Conservation (phyloP, 768 basidiomycete genomes). For the Suillus paluster region DNA sequence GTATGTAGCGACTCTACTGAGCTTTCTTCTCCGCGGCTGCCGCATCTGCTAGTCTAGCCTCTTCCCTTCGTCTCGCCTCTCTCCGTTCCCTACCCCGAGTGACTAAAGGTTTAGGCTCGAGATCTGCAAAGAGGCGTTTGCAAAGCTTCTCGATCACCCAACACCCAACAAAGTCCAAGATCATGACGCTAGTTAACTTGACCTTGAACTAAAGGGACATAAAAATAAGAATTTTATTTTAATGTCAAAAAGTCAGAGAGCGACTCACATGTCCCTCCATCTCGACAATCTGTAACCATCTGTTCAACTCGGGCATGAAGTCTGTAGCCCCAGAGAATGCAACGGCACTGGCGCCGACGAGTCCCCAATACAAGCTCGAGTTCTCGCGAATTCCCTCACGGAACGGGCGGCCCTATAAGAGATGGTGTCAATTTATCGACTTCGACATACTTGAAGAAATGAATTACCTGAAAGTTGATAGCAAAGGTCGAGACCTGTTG, state of each 20-base stretch:
- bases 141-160: slow-evolving; percentile 82
- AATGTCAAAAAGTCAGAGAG: not conserved
- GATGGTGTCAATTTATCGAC: not conserved
- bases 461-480: slow-evolving; percentile 88
- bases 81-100: slow-evolving; percentile 83
- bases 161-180: slow-evolving; percentile 87
- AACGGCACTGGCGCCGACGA: slow-evolving; percentile 86
- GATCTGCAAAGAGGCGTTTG: slow-evolving; percentile 86
- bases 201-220: slow-evolving; percentile 71
- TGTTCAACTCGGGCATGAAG: slow-evolving; percentile 92
- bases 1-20: slow-evolving; percentile 25
- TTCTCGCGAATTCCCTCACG: slow-evolving; percentile 98
- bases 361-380: slow-evolving; percentile 88
- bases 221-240: not conserved
- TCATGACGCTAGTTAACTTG: slow-evolving; percentile 78
- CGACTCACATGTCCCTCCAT: slow-evolving; percentile 75
- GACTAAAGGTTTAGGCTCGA: slow-evolving; percentile 85
- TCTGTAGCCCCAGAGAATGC: slow-evolving; percentile 95
- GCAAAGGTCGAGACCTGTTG: slow-evolving; percentile 99
- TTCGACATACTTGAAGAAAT: not conserved
- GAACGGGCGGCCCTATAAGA: slow-evolving; percentile 86
- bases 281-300: slow-evolving; percentile 96
- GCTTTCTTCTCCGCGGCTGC: slow-evolving; percentile 40
- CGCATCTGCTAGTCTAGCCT: slow-evolving; percentile 35
- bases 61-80: slow-evolving; percentile 58